Evolutionary conservation across 179 eudicot species (phyloP).

Genomic region (Sideroxylon spinosum): DNA sequence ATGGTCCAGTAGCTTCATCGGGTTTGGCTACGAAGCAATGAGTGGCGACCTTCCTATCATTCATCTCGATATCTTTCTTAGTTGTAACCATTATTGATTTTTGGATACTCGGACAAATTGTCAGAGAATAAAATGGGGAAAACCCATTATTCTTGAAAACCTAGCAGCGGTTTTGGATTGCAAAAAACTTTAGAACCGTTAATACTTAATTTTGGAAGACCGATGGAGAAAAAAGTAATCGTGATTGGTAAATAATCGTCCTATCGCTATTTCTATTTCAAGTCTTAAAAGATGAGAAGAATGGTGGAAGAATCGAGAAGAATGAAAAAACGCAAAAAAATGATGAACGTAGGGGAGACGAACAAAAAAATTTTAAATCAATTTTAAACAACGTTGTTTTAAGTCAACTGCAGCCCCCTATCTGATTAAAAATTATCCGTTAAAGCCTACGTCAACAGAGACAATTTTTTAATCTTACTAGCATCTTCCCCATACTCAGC

Average conservation of each 20-base stretch:
- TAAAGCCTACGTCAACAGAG: too few relatives aligned
- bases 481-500: too few relatives aligned
- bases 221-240: background rate
- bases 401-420: too few relatives aligned
- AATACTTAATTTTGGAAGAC: constrained; percentile 5
- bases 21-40: constrained; percentile 69
- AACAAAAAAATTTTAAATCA: too few relatives aligned
- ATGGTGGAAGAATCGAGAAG: too few relatives aligned
- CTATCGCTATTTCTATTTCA: background rate
- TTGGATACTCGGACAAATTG: constrained; percentile 20
- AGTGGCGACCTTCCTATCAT: constrained; percentile 38
- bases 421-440: too few relatives aligned
- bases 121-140: constrained; percentile 23
- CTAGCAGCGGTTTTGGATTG: constrained; percentile 13
- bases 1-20: constrained; percentile 78
- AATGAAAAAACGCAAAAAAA: too few relatives aligned
- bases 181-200: constrained; percentile 14
- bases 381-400: too few relatives aligned
- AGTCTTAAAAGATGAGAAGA: too few relatives aligned
- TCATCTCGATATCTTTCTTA: constrained; percentile 35
- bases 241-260: background rate
- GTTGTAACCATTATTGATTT: constrained; percentile 42
- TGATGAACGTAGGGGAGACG: too few relatives aligned
- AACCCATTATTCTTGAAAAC: constrained; percentile 31
- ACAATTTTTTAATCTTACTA: too few relatives aligned